These are phyloP conservation scores for Cephalotrichum gorgonifer DNA, from an alignment of 2,329 filamentous ascomycete species.

Conservation along the genomic window DNA sequence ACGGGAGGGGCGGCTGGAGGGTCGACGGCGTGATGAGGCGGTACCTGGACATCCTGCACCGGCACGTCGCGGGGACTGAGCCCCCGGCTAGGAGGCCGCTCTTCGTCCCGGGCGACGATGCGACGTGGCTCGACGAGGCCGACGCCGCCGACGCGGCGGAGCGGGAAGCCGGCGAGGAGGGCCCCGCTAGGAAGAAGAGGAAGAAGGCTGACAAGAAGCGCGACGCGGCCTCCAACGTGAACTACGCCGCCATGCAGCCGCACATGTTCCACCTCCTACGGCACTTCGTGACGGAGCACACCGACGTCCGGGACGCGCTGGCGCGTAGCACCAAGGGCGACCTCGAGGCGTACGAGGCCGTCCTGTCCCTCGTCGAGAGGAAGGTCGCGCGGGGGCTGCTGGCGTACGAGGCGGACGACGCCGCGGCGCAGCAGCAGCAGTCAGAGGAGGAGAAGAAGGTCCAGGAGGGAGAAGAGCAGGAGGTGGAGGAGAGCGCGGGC, in stretches of 20 bases:
- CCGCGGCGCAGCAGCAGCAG: constrained; percentile 35
- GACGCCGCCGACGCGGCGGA: constrained; percentile 24
- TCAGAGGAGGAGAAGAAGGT: constrained; percentile 10
- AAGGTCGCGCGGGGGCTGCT: constrained; percentile 63
- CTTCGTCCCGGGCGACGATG: constrained; percentile 55
- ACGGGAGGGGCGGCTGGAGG: constrained; percentile 75
- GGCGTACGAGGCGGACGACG: constrained; percentile 49
- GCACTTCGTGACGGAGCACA: constrained; percentile 69
- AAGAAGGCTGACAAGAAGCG: constrained; percentile 24
- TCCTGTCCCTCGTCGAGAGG: constrained; percentile 64
- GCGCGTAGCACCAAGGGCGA: constrained; percentile 60
- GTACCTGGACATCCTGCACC: constrained; percentile 85
- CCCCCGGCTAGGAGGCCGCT: constrained; percentile 61
- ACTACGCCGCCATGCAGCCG: constrained; percentile 72
- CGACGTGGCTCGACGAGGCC: constrained; percentile 28
- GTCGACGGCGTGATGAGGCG: constrained; percentile 79
- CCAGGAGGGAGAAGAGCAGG: constrained; percentile 6
- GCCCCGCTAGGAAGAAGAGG: constrained; percentile 42
- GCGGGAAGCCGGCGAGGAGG: constrained; percentile 17
- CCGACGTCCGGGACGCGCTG: constrained; percentile 76
- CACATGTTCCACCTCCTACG: constrained; percentile 90
- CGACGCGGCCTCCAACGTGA: constrained; percentile 25
- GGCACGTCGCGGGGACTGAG: constrained; percentile 56
- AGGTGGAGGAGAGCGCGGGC: constrained; percentile 7
- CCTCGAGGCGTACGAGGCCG: constrained; percentile 64